Evolutionary conservation across 1,284 basidiomycete genomes (phyloP), one percentile per base, ranked within the genome.

Genomic region (Sporisorium scitamineum): DNA sequence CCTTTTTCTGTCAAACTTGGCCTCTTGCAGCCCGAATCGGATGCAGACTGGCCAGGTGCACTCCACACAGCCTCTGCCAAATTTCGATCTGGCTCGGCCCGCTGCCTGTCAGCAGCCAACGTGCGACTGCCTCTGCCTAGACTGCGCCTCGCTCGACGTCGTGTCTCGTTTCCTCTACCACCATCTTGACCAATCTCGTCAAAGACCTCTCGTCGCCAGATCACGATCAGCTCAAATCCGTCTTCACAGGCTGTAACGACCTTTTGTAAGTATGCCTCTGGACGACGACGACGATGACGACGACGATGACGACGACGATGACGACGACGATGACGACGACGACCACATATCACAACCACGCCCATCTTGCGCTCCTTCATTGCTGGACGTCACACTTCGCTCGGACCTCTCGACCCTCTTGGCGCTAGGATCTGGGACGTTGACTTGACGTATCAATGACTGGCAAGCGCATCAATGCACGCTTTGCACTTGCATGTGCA

Each of bases 221-320:
- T 27, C 45, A 56, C 64, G 52, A 50, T 59, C 37, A 55, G 41
- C 50, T 48, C 50, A 42, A 63, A 61, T 34, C 50, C 55, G 66
- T 66, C 66, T 74, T 70, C 20, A 27, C 52, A 74, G 71, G 71
- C 71, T 69, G 6, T 42, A 66, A 74, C 66, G 71, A 74, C 32
- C 41, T 52, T 34, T 60, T 65, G 71, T 74, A 58, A 69, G 71
- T 74, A 47, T 27, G 4, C 31, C 29, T 11, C 39, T 44, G 22
- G 22, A 39, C 16, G 26, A 42, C 39, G 10, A 20, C 39, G 32
- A 34, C 32, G 32, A 4, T n/a, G n/a, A n/a, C n/a, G 22, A 39
- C 16, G 26, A 42, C 39, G 10, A 20, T n/a, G 32, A 34, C 32
- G 32, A 4, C n/a, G 22, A 39, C 16, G 26, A 42, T n/a, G 10